Evolutionary conservation across 2,329 filamentous ascomycete species (phyloP), one percentile per base, ranked within the genome.

Genomic region (Fusarium sp.): DNA sequence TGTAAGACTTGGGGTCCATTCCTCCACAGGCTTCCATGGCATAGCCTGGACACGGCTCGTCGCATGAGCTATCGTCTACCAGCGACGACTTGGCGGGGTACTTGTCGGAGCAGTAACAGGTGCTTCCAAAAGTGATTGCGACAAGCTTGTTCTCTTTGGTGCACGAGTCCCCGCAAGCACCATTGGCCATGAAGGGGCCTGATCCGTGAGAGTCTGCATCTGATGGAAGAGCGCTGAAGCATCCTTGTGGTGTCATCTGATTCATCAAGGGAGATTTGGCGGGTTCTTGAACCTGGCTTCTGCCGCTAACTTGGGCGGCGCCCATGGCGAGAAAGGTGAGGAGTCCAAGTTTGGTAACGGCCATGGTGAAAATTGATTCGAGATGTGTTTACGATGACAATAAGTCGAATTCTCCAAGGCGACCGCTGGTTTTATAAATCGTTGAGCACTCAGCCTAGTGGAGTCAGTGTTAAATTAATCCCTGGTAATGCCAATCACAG

Each of bases 231-330:
- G 59, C 41, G 18, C 32, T 45, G 46, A 56, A 73, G 43, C 71
- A 73, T 25, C 71, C 71, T 11, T 72, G 68, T 3, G 68, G 42
- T 8, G 62, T 72, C 20, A 37, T 5, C 11, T 53, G 0, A 11
- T 42, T 20, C 7, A 55, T 1, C 2, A 37, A 4, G 5, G 70
- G 41, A 2, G 14, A 10, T 12, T 25, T 12, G 4, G 23, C 30
- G 16, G 69, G 69, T 2, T 4, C 1, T 87, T 87, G 78, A 37
- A 37, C 88, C 11, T 0, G 10, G 27, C 12, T 0, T 21, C 8
- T 40, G 5, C 13, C 32, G 13, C 18, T 53, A 5, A 18, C 49
- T 21, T 21, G 49, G 9, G 53, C 53, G 1, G 30, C 14, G 11
- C 23, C 69, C 21, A 56, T 12, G 8, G 40, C 25, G 11, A 66